A percentile compares a stretch with the other conserved stretches of the same genome.
These are phyloP conservation scores for Alternaria brassicae DNA, from an alignment of 2,329 filamentous ascomycete genomes.

Conservation along the genomic window DNA sequence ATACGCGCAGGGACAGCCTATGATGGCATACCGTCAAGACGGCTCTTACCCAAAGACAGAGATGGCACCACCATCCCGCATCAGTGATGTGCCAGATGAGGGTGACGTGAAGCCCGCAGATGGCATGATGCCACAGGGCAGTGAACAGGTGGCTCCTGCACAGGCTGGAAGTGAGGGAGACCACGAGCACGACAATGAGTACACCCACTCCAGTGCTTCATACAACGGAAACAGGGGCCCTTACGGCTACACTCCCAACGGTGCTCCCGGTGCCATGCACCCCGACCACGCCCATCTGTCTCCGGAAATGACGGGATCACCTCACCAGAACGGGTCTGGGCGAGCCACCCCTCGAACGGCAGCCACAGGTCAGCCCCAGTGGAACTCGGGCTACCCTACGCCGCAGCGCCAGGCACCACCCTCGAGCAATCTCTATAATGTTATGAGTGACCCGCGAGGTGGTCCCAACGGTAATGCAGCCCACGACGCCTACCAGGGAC, in stretches of 20 bases:
- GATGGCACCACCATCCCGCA: conserved; percentile 80
- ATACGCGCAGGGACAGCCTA: conserved; percentile 69
- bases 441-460: conserved; percentile 81
- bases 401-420: conserved; percentile 73
- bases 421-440: conserved; percentile 85
- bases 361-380: conserved; percentile 74
- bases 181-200: conserved; percentile 81
- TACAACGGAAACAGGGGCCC: conserved; percentile 76
- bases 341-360: conserved; percentile 86
- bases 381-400: conserved; percentile 75
- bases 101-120: conserved; percentile 70
- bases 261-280: conserved; percentile 69
- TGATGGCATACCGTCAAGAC: conserved; percentile 67
- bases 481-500: conserved; percentile 74
- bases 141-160: conserved; percentile 61
- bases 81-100: conserved; percentile 66
- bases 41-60: conserved; percentile 76
- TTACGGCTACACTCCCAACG: conserved; percentile 77
- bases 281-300: conserved; percentile 79
- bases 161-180: conserved; percentile 71
- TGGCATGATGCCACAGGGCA: conserved; percentile 60
- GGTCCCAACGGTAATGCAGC: conserved; percentile 69
- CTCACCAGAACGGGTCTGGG: conserved; percentile 81
- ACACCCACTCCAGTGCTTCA: conserved; percentile 77
- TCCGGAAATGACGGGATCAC: conserved; percentile 83